Percentiles rank a stretch among this genome's conserved stretches.
These are phyloP conservation scores for Ophiorrhiza pumila DNA, from an alignment of 257 asterid genomes.

Conservation along the genomic window DNA sequence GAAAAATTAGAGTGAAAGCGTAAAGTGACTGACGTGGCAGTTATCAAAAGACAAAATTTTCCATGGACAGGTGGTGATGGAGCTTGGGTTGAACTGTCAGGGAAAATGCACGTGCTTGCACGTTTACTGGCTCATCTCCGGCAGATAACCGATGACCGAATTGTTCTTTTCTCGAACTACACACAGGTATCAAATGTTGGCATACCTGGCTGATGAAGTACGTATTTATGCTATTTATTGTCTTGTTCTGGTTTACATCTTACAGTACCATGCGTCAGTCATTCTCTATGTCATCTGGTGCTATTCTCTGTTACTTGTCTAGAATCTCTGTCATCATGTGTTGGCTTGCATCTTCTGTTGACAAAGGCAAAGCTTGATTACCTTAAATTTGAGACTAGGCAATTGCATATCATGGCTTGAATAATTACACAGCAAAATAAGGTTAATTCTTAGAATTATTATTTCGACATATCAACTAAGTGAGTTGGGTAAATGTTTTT, in stretches of 20 bases:
- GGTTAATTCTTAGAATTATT: too few species aligned
- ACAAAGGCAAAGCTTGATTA: too few species aligned
- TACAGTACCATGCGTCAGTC: not conserved
- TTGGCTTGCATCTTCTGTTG: not conserved
- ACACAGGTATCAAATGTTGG: slow-evolving; percentile 61
- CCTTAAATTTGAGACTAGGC: too few species aligned
- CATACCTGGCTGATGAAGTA: too few species aligned
- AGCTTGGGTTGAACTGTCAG: slow-evolving; percentile 90
- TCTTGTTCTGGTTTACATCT: not conserved
- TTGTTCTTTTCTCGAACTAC: slow-evolving; percentile 89
- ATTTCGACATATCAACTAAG: too few species aligned
- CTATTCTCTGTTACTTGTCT: not conserved
- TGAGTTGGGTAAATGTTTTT: too few species aligned
- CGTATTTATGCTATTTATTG: slow-evolving; percentile 11
- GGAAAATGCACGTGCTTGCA: slow-evolving; percentile 93
- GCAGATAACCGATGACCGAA: slow-evolving; percentile 79
- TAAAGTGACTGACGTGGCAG: too few species aligned
- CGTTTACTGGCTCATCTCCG: slow-evolving; percentile 87
- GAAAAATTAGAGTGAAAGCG: too few species aligned
- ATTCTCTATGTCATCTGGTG: not conserved
- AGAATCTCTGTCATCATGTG: not conserved
- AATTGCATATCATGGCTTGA: too few species aligned
- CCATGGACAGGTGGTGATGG: slow-evolving; percentile 97
- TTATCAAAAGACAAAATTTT: too few species aligned
- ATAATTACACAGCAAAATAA: too few species aligned